Percentiles rank a stretch among this genome's conserved stretches.
Conservation (phyloP, 495 filamentous ascomycete species). For the Podospora fimiseda region DNA sequence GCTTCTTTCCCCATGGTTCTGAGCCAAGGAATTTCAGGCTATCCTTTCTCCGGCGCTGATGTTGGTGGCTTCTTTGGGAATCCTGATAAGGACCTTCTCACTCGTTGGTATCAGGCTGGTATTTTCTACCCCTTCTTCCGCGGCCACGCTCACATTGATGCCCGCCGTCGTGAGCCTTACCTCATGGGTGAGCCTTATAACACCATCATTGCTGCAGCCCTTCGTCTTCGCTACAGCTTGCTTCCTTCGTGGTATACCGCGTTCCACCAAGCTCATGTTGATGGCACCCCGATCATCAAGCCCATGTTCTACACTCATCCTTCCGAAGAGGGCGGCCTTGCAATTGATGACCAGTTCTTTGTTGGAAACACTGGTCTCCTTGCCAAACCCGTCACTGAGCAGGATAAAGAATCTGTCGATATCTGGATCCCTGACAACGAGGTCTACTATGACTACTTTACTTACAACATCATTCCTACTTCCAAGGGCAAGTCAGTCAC, state of each 20-base stretch:
- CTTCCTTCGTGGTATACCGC: constrained; percentile 95
- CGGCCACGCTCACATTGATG: constrained; percentile 94
- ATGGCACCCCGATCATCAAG: constrained; percentile 79
- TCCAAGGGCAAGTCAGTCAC: constrained; percentile 57
- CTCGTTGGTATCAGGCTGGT: constrained; percentile 93
- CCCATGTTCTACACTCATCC: constrained; percentile 92
- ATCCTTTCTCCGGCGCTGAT: constrained; percentile 91
- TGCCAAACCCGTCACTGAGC: constrained; percentile 74
- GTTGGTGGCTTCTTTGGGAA: constrained; percentile 98
- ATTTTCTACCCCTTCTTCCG: constrained; percentile 99
- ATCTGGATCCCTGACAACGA: constrained; percentile 83
- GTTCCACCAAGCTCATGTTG: constrained; percentile 78
- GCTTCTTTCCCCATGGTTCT: constrained; percentile 87
- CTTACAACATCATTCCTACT: constrained; percentile 66
- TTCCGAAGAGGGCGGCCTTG: constrained; percentile 75
- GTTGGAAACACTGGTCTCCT: constrained; percentile 79
- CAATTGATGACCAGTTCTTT: constrained; percentile 89
- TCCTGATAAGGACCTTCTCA: constrained; percentile 80
- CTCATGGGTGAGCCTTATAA: constrained; percentile 77
- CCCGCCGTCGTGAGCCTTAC: constrained; percentile 90
- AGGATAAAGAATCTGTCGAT: constrained; percentile 63
- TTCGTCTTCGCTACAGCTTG: constrained; percentile 82
- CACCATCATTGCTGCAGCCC: constrained; percentile 76
- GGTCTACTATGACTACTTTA: constrained; percentile 92
- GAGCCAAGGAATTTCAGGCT: constrained; percentile 84